Evolutionary conservation across 345 rosid genomes (phyloP), one percentile per base, ranked within the genome.

Genomic region (Arabidopsis thaliana): DNA sequence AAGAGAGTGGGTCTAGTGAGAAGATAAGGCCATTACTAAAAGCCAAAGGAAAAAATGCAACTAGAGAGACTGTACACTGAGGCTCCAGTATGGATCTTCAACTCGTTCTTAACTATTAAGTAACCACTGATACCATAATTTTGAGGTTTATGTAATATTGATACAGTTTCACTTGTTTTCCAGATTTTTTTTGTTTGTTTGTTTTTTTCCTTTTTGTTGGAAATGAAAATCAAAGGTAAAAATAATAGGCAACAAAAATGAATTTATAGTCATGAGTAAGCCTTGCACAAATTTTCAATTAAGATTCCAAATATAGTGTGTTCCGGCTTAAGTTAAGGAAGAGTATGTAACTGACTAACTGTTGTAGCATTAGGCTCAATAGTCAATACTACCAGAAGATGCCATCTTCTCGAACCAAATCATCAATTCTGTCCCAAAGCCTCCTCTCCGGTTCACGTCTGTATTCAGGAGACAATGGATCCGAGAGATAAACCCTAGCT

Each of bases 41-140:
- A 38, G 60, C 73, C 73, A 49, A 74, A 74, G 45, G 52, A 48
- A 12, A 48, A 12, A 23, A 25, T 74, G 73, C 78, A 74, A 58
- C 67, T 74, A 23, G 72, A 23, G 72, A 40, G 44, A 37, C 72
- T 46, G 59, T 63, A 11, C 38, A 72, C 24, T 40, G 51, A 40
- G 58, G 73, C 1, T 57, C 64, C 55, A 69, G 53, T 10, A 61
- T 62, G 52, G 37, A 63, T 64, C 56, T n/a, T 64, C 49, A 74
- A 66, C 73, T 49, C 46, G 73, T 38, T 24, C 64, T 0, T 41
- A 22, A 3, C 7, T 46, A 33, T 13, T 2, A 53, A 3, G 34
- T 6, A 45, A 36, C 5, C 50, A 13, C 12, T 65, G 30, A 51
- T 10, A 36, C 5, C 2, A 28, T 28, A 2, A 28, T 33, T 33